Conservation (phyloP, 108 stramenopile species). For the Cyclotella choctawhatcheeana region DNA sequence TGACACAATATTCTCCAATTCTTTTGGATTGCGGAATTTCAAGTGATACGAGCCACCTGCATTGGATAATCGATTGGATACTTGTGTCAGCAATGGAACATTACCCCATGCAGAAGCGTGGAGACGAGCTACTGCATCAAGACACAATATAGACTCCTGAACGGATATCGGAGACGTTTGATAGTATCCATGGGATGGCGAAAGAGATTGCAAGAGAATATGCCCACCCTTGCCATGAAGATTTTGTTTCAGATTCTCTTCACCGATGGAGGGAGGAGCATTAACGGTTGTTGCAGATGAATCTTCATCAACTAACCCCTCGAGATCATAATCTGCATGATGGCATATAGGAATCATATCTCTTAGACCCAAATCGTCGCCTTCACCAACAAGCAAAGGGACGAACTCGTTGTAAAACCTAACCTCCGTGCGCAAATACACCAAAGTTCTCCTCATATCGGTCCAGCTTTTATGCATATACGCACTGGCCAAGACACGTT, state of each 20-base stretch:
- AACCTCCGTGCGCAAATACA: slow-evolving; percentile 76
- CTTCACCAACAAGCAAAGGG: slow-evolving; percentile 44
- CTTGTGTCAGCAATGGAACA: slow-evolving; percentile 44
- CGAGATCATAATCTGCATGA: slow-evolving; percentile 52
- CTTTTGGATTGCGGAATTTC: slow-evolving; percentile 72
- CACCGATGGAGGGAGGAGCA: slow-evolving; percentile 16
- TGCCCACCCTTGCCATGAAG: slow-evolving; percentile 31
- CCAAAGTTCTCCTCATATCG: slow-evolving; percentile 76
- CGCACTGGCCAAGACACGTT: slow-evolving; percentile 26
- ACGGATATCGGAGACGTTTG: slow-evolving; percentile 71
- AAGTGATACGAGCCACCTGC: slow-evolving; percentile 72
- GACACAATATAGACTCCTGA: slow-evolving; percentile 51
- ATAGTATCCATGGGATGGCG: slow-evolving; percentile 49
- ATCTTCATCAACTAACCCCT: slow-evolving; percentile 67
- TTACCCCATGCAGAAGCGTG: slow-evolving; percentile 79
- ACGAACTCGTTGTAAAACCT: slow-evolving; percentile 77
- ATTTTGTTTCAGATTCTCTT: slow-evolving; percentile 9
- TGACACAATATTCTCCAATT: slow-evolving; percentile 54
- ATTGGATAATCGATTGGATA: slow-evolving; percentile 50
- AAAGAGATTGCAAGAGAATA: slow-evolving; percentile 36
- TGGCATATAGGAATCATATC: slow-evolving; percentile 48
- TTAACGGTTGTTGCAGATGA: slow-evolving; percentile 50
- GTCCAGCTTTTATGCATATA: slow-evolving; percentile 69
- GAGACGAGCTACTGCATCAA: slow-evolving; percentile 67
- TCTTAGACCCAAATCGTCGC: slow-evolving; percentile 7